Evolutionary conservation across 164 flowering plant species (phyloP).

Genomic region (Vitis vinifera): DNA sequence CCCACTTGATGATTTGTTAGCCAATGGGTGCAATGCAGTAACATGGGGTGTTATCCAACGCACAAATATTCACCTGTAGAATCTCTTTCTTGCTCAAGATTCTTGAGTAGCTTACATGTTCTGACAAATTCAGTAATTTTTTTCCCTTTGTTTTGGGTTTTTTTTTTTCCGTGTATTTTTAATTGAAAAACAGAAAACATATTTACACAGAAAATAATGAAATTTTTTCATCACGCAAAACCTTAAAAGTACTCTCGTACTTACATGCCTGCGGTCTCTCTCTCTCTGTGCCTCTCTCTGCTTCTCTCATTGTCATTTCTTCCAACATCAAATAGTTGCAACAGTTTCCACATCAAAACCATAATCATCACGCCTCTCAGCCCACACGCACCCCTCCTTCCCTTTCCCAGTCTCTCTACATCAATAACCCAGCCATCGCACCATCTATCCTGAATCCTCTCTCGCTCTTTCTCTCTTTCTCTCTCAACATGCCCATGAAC

Average conservation of each 20-base stretch:
- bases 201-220: slow-evolving; percentile 31
- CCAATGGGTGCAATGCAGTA: slow-evolving; percentile 22
- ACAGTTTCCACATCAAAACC: slow-evolving; percentile 21
- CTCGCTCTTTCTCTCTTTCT: slow-evolving; percentile 9
- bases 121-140: slow-evolving; percentile 11
- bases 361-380: slow-evolving; percentile 13
- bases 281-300: slow-evolving; percentile 17
- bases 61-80: background rate
- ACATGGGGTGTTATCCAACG: slow-evolving; percentile 22
- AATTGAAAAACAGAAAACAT: background rate
- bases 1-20: slow-evolving; percentile 30
- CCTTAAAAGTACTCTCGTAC: slow-evolving; percentile 42
- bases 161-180: background rate
- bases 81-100: slow-evolving; percentile 6
- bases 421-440: background rate
- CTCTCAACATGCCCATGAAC: slow-evolving; percentile 26
- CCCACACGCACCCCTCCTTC: background rate
- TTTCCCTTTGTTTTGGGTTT: background rate
- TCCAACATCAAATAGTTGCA: slow-evolving; percentile 16
- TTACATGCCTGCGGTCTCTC: background rate
- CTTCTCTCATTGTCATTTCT: slow-evolving; percentile 24
- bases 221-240: slow-evolving; percentile 43
- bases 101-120: slow-evolving; percentile 1
- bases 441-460: background rate
- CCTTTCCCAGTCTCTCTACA: slow-evolving; percentile 10